Evolutionary conservation across 805 yeast species (phyloP).

Genomic region (Saturnispora ahearnii): DNA sequence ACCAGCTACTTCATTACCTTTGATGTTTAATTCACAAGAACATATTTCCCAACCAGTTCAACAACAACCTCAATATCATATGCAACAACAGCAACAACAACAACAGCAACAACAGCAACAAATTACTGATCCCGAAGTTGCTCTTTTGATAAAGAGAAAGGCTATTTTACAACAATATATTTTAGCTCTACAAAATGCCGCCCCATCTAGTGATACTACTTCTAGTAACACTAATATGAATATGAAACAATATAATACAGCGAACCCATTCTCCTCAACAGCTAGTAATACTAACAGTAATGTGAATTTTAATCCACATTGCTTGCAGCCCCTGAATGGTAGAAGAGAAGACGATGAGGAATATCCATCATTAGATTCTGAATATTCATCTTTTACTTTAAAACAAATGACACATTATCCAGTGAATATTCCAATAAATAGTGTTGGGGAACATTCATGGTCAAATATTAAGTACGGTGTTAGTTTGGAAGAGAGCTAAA

Average conservation of each 20-base stretch:
- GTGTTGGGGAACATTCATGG: neutral
- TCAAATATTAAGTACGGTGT: neutral
- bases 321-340: neutral
- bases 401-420: neutral
- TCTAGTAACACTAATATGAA: no score
- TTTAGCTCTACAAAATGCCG: conserved; percentile 3
- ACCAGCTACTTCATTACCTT: neutral
- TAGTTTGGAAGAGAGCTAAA: neutral
- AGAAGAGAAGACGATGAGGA: neutral
- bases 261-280: no score
- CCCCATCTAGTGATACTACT: neutral
- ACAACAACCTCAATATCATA: neutral
- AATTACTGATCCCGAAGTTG: conserved; percentile 1
- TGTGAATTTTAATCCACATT: neutral
- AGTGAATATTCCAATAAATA: neutral
- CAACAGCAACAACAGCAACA: neutral
- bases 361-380: conserved; percentile 1
- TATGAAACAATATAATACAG: no score
- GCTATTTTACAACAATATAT: conserved; percentile 1
- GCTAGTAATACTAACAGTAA: no score
- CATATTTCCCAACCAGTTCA: neutral
- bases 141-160: neutral
- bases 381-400: neutral
- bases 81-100: neutral
- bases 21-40: neutral